Evolutionary conservation across 176 grass and related monocot genomes (phyloP).

Genomic region (Ensete glaucum): DNA sequence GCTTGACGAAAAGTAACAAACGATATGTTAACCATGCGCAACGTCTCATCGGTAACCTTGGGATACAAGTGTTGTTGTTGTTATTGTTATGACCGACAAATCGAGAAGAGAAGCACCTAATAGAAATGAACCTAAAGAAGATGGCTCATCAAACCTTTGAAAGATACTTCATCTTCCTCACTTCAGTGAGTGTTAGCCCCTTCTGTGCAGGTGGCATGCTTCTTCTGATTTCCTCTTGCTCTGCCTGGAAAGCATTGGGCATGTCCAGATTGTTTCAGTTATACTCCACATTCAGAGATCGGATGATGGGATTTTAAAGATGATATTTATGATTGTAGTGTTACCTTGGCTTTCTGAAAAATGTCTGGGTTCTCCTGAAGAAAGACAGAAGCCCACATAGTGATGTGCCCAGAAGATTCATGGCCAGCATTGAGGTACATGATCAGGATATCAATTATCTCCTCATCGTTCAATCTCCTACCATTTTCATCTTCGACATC

Average conservation of each 20-base stretch:
- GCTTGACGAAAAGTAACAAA: slow-evolving; percentile 77
- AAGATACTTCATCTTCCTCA: slow-evolving; percentile 95
- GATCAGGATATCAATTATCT: slow-evolving; percentile 73
- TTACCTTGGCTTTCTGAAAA: slow-evolving; percentile 60
- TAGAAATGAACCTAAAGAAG: background rate
- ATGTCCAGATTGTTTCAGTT: background rate
- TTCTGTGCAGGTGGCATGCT: slow-evolving; percentile 41
- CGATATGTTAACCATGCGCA: slow-evolving; percentile 71
- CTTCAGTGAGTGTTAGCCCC: slow-evolving; percentile 55
- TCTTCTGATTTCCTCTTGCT: slow-evolving; percentile 83
- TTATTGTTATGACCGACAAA: background rate
- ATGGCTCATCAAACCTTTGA: slow-evolving; percentile 40
- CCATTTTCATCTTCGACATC: slow-evolving; percentile 53
- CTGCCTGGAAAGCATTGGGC: slow-evolving; percentile 33
- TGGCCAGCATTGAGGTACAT: slow-evolving; percentile 96
- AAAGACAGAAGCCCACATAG: slow-evolving; percentile 90
- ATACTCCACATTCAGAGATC: background rate
- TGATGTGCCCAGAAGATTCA: slow-evolving; percentile 91
- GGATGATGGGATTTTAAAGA: background rate
- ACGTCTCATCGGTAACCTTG: slow-evolving; percentile 79
- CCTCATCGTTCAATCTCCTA: slow-evolving; percentile 45
- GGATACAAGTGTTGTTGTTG: slow-evolving; percentile 11
- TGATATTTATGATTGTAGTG: background rate
- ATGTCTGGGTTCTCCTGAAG: slow-evolving; percentile 67
- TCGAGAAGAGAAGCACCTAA: too few relatives aligned